Conservation (phyloP, 2,329 filamentous ascomycete species). For the Penicillium glabrum region DNA sequence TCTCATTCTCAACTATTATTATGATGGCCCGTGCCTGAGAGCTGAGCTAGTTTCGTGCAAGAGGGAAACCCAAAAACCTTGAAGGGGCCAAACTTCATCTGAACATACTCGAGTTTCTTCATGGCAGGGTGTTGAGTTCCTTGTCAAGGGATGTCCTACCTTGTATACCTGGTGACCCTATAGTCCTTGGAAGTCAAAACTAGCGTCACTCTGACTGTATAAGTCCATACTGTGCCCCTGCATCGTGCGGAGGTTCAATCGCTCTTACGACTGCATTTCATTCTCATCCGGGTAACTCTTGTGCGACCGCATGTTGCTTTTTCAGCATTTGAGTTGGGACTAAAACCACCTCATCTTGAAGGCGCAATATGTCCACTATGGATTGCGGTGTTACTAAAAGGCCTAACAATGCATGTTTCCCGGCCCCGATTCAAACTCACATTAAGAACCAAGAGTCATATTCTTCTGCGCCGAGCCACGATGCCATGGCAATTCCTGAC, state of each 20-base stretch:
- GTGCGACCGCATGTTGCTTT: conserved; percentile 24
- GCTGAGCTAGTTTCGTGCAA: conserved; percentile 20
- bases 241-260: conserved; percentile 15
- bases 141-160: conserved; percentile 33
- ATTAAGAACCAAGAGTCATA: conserved; percentile 21
- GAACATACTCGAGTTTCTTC: conserved; percentile 16
- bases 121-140: conserved; percentile 18
- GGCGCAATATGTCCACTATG: conserved; percentile 31
- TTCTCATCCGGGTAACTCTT: conserved; percentile 21
- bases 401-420: conserved; percentile 22
- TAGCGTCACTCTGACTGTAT: conserved; percentile 28
- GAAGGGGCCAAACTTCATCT: conserved; percentile 23
- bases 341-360: conserved; percentile 11
- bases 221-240: conserved; percentile 30
- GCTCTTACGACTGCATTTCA: conserved; percentile 11
- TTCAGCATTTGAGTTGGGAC: conserved; percentile 10
- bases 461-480: conserved; percentile 19
- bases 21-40: conserved; percentile 23
- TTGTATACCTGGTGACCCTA: conserved; percentile 17
- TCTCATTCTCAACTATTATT: conserved; percentile 26
- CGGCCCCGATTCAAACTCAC: conserved; percentile 22
- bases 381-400: conserved; percentile 27
- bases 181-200: conserved; percentile 14
- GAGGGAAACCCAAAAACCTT: conserved; percentile 18
- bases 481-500: conserved; percentile 15